Conservation (phyloP, 2,329 filamentous ascomycete species). For the Pseudogymnoascus sp. region DNA sequence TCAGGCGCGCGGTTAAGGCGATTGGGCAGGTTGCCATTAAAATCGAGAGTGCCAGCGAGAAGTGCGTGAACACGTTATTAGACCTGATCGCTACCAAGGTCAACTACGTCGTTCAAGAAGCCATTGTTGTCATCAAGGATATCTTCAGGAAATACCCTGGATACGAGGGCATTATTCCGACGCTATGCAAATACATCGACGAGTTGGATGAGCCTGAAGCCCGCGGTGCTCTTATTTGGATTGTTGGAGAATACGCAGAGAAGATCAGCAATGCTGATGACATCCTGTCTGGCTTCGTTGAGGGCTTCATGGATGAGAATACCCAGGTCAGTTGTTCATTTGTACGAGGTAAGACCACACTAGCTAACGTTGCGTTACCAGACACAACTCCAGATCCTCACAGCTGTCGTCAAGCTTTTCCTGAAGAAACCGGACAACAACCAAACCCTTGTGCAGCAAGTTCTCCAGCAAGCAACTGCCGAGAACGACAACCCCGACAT, state of each 20-base stretch:
- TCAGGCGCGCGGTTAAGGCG: constrained; percentile 84
- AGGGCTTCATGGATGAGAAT: constrained; percentile 92
- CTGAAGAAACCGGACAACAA: constrained; percentile 91
- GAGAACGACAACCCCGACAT: constrained; percentile 98
- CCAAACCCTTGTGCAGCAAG: constrained; percentile 86
- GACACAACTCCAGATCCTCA: constrained; percentile 97
- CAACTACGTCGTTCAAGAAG: constrained; percentile 98
- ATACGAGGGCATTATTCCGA: constrained; percentile 96
- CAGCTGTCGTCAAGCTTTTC: constrained; percentile 94
- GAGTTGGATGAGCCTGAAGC: constrained; percentile 92
- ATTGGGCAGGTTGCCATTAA: constrained; percentile 99
- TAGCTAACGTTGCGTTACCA: constrained; percentile 32
- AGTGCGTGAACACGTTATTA: constrained; percentile 86
- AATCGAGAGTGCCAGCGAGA: constrained; percentile 89
- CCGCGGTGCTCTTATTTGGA: constrained; percentile 90
- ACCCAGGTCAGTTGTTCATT: constrained; percentile 59
- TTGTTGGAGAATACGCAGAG: constrained; percentile 96
- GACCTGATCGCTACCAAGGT: constrained; percentile 96
- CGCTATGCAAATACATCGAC: constrained; percentile 91
- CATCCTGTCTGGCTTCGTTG: constrained; percentile 84
- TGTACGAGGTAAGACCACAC: background rate
- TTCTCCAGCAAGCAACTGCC: constrained; percentile 83
- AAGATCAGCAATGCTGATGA: constrained; percentile 99
- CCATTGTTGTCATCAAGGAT: constrained; percentile 97
- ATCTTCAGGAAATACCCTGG: constrained; percentile 96